Evolutionary conservation across 441 rosid genomes (phyloP), one percentile per base, ranked within the genome.

Genomic region (Populus hybrid): DNA sequence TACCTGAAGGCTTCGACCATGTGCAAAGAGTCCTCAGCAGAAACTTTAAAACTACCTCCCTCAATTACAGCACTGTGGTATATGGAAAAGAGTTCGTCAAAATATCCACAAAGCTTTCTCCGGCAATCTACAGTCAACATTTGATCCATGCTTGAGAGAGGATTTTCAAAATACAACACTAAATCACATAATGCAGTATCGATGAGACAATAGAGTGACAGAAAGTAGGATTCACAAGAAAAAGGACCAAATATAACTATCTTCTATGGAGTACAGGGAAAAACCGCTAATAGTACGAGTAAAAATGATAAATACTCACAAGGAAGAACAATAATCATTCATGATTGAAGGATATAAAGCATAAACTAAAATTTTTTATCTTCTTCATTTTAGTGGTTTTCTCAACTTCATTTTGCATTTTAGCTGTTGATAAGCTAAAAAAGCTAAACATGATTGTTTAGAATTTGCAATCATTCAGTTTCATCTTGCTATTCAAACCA

Each of bases 1-100:
- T 85, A 96, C 98, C 98, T 91, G 76, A 97, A 89, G 66, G 99
- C 99, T 88, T 97, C 98, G 10, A 97, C 99, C 35, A 97, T 86
- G 83, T 93, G 91, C 85, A 94, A 82, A 4, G 98, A 92, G 85
- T 97, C 99, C 82, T 92, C 99, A 7, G 98, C 93, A 77, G 97
- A 91, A 75, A 91, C 94, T 89, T 94, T 97, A 78, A 90, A 89
- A 81, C 90, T 88, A 82, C 92, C 95, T 85, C 90, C 93, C 70
- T 93, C 98, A 76, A 88, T 90, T 40, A 93, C 88, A 80, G 98
- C 97, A 83, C 88, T 85, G 73, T 86, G 91, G 82, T 97, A 97
- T 85, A 97, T 87, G 34, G 85, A 85, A 81, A 92, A 94, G 77
- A 97, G 93, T 77, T 90, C 92, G 59, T 92, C 92, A 79, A 92